These are phyloP conservation scores for Fusarium foetens DNA, from an alignment of 2,329 filamentous ascomycete genomes.

Conservation along the genomic window DNA sequence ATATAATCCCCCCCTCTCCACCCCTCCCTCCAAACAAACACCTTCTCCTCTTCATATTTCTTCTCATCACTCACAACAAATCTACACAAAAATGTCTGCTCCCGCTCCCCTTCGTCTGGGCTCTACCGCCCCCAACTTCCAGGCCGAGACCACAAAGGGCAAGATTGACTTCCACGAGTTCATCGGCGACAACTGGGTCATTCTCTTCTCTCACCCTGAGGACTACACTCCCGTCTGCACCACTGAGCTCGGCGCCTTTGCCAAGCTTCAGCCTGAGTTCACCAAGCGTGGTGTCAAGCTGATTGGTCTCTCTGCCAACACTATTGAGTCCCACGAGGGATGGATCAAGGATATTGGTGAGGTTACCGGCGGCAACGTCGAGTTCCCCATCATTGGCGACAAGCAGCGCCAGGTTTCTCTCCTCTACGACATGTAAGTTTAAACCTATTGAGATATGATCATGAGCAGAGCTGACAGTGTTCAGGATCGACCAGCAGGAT, in stretches of 20 bases:
- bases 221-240: slow-evolving; percentile 97
- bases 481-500: slow-evolving; percentile 80
- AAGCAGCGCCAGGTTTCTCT: slow-evolving; percentile 80
- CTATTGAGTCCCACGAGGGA: slow-evolving; percentile 80
- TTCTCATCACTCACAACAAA: background rate
- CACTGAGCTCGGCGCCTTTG: slow-evolving; percentile 92
- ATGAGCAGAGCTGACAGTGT: background rate
- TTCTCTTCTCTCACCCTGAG: slow-evolving; percentile 86
- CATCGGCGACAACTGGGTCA: slow-evolving; percentile 80
- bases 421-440: slow-evolving; percentile 77
- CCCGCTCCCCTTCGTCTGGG: slow-evolving; percentile 68
- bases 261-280: slow-evolving; percentile 89
- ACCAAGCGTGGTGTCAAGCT: slow-evolving; percentile 88
- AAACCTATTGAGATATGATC: too few relatives aligned
- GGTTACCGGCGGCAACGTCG: slow-evolving; percentile 74
- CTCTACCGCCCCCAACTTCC: slow-evolving; percentile 80
- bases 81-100: slow-evolving; percentile 43
- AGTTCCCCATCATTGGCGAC: slow-evolving; percentile 85
- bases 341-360: slow-evolving; percentile 94
- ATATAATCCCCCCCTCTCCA: slow-evolving; percentile 31
- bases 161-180: slow-evolving; percentile 86
- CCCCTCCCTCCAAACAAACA: background rate
- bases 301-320: slow-evolving; percentile 90
- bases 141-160: slow-evolving; percentile 81
- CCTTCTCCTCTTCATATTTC: slow-evolving; percentile 1